Evolutionary conservation across 2,329 filamentous ascomycete genomes (phyloP).

Genomic region (Aureobasidium sp.): DNA sequence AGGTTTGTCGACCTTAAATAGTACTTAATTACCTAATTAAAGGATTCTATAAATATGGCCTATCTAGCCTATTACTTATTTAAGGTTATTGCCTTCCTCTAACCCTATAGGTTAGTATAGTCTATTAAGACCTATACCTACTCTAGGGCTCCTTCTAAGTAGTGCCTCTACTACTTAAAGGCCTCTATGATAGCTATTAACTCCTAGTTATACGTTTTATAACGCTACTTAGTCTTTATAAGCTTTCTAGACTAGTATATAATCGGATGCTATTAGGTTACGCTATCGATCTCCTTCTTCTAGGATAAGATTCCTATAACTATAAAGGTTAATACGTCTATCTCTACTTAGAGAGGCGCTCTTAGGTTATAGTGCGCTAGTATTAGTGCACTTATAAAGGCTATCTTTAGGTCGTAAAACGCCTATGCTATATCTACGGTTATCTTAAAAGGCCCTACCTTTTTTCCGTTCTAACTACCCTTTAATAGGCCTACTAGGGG

Average conservation of each 20-base stretch:
- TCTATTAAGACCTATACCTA: neutral
- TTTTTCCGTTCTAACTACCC: neutral
- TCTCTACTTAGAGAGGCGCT: neutral
- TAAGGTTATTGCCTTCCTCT: slow-evolving; percentile 5
- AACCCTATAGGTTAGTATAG: slow-evolving; percentile 17
- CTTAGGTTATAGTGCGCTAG: slow-evolving; percentile 14
- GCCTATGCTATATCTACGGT: neutral
- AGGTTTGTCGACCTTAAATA: too few relatives aligned
- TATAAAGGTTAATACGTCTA: slow-evolving; percentile 3
- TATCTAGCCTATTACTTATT: slow-evolving; percentile 10
- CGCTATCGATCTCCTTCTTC: neutral
- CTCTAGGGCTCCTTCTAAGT: slow-evolving; percentile 5
- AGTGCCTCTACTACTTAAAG: slow-evolving; percentile 17
- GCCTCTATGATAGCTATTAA: slow-evolving; percentile 16
- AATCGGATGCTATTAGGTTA: neutral
- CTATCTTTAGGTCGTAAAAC: slow-evolving; percentile 13
- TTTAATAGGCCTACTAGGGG: slow-evolving; percentile 5
- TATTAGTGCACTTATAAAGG: slow-evolving; percentile 12
- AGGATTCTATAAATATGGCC: slow-evolving; percentile 13
- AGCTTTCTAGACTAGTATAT: slow-evolving; percentile 13
- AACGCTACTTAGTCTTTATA: slow-evolving; percentile 6
- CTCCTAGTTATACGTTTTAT: slow-evolving; percentile 17
- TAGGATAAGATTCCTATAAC: slow-evolving; percentile 14
- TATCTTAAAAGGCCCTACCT: neutral
- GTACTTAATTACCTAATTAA: slow-evolving; percentile 16